Base-by-base conservation (phyloP, 2,329 filamentous ascomycete species). In the Nothopassalora personata region DNA sequence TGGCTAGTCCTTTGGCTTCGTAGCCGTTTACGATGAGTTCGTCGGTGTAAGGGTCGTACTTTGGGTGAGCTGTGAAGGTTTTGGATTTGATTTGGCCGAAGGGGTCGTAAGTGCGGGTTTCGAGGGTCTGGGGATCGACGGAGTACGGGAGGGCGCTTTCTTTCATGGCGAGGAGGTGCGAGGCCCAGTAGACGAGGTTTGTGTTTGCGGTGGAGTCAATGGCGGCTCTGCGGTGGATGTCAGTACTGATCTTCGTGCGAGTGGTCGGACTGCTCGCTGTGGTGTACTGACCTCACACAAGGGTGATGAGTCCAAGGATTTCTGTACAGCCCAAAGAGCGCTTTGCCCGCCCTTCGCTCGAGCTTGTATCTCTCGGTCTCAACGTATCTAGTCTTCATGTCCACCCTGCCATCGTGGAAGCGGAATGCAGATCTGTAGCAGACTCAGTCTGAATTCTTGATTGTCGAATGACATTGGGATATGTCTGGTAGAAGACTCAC, bases 121-220 rank as follows among this genome's bases (percentile, higher is more conserved):
- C 74, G 0, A 78, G 66, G 0, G 75, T 76, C 10, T 70, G 64
- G 0, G 76, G 75, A 57, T 78, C 71, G 60, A 76, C 70, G 1
- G 72, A 72, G 33, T 76, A 77, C 0, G 74, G 74, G 5, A 73
- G 67, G 0, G 71, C 73, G 33, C 72, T 70, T 61, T 82, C 78
- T 64, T 85, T 86, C 54, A 73, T 75, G 0, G 82, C 82, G 4
- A 85, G 72, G 58, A 85, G 65, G 50, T 81, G 76, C 0, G 82
- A 82, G 7, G 81, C 73, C 79, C 81, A 86, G 65, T 80, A 83
- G 1, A 81, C 73, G n/a, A 86, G 73, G 58, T 86, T 86, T 1
- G 83, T 86, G 62, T 86, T 86, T 3, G 79, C 77, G 0, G 81
- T 81, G 0, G 81, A 84, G 23, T 82, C 73, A 45, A 85, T 81